phyloP scores from a whole-genome alignment of 2,329 filamentous ascomycete genomes.

The Tolypocladium cylindrosporum region DNA sequence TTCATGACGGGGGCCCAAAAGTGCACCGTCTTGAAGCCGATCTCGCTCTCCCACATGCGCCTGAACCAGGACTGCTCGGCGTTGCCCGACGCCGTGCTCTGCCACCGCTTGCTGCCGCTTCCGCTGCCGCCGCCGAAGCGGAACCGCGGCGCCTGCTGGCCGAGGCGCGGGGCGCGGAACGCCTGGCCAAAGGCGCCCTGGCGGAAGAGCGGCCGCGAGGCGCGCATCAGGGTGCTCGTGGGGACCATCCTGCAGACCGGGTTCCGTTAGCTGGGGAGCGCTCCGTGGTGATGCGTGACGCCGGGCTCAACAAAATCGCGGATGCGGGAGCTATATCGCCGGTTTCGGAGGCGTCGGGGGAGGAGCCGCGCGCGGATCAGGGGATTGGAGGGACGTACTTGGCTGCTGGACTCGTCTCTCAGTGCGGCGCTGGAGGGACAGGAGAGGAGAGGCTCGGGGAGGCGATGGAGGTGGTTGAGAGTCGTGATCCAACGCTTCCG shows the following conservation, averaged over 20 bases:
- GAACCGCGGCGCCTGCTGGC: slow-evolving; percentile 12
- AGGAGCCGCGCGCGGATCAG: neutral
- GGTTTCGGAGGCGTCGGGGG: neutral
- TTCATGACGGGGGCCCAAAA: slow-evolving; percentile 98
- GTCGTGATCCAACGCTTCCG: neutral
- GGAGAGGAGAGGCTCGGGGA: neutral
- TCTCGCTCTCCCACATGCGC: slow-evolving; percentile 73
- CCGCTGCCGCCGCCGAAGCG: slow-evolving; percentile 26
- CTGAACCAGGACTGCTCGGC: slow-evolving; percentile 52
- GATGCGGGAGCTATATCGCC: neutral
- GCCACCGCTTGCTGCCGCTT: slow-evolving; percentile 49
- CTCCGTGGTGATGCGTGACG: neutral
- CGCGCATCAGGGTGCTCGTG: slow-evolving; percentile 40
- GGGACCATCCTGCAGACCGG: slow-evolving; percentile 28
- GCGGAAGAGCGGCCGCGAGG: slow-evolving; percentile 45
- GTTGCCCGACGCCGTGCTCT: slow-evolving; percentile 52
- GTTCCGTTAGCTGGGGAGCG: neutral
- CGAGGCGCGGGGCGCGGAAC: slow-evolving; percentile 30
- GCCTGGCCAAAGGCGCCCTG: slow-evolving; percentile 35
- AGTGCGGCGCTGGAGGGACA: neutral
- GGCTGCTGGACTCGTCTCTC: neutral
- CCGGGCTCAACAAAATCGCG: neutral
- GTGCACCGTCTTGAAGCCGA: slow-evolving; percentile 88
- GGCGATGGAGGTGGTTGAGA: neutral
- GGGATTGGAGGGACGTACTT: neutral